These are phyloP conservation scores for Luvunga scandens DNA, from an alignment of 345 rosid species.

Conservation along the genomic window DNA sequence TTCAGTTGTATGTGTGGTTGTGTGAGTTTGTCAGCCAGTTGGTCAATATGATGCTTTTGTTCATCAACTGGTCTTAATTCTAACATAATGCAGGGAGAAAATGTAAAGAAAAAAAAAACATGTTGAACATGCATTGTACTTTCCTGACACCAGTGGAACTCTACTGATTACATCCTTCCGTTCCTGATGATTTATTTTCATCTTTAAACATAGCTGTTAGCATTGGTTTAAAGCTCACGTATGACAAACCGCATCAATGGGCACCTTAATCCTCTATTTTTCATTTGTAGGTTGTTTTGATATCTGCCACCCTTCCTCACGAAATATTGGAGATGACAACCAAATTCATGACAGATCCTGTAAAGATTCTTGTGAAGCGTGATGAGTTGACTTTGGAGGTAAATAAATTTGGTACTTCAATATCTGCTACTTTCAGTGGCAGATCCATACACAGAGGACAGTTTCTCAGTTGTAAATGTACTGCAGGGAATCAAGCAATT, in stretches of 20 bases:
- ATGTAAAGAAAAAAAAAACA: not conserved
- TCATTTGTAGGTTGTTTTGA: constrained; percentile 67
- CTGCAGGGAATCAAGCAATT: constrained; percentile 94
- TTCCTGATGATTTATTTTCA: not conserved
- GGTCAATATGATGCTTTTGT: not conserved
- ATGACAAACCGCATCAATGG: not conserved
- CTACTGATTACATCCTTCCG: not conserved
- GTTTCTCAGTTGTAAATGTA: constrained; percentile 8
- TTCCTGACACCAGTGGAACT: not conserved
- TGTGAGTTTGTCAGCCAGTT: not conserved
- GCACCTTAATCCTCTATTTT: not conserved
- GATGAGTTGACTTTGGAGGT: constrained; percentile 98
- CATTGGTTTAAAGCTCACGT: not conserved
- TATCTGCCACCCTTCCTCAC: constrained; percentile 96
- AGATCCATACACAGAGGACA: not conserved
- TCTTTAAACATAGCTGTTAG: not conserved
- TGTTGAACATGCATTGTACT: not conserved
- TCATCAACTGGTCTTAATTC: not conserved
- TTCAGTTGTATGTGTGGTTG: not conserved
- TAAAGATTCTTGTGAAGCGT: constrained; percentile 94
- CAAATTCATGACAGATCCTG: constrained; percentile 97
- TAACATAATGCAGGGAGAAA: not conserved
- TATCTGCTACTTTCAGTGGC: not conserved
- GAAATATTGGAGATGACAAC: constrained; percentile 92
- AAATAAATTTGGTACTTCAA: constrained; percentile 12